Evolutionary conservation across 1,284 basidiomycete genomes (phyloP).

Genomic region (Neotropicomus parvogracilis): DNA sequence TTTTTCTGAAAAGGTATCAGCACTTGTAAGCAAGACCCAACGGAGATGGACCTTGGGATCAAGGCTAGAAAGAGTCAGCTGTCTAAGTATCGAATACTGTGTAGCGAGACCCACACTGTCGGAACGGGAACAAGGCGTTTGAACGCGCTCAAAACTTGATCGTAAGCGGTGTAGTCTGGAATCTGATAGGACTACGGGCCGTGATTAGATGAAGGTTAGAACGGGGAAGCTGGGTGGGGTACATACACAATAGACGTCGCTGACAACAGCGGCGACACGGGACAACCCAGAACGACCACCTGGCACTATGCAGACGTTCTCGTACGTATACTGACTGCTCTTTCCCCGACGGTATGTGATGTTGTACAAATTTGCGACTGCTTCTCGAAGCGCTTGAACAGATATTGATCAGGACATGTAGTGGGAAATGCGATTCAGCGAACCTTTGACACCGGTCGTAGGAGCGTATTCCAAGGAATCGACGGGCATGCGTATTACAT

Average conservation of each 20-base stretch:
- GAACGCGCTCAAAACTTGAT: conserved; percentile 85
- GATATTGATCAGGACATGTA: neutral
- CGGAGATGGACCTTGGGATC: conserved; percentile 49
- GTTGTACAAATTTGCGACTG: conserved; percentile 86
- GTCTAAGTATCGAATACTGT: neutral
- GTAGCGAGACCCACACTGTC: conserved; percentile 64
- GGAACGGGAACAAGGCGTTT: conserved; percentile 87
- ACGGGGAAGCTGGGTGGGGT: neutral
- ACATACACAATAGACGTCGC: conserved; percentile 74
- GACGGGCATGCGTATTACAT: conserved; percentile 56
- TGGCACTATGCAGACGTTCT: conserved; percentile 90
- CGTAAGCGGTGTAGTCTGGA: conserved; percentile 85
- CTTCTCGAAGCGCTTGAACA: conserved; percentile 52
- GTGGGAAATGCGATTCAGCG: conserved; percentile 17
- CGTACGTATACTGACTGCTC: conserved; percentile 79
- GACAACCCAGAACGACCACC: conserved; percentile 87
- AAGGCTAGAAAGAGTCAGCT: conserved; percentile 39
- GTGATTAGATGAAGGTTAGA: conserved; percentile 3
- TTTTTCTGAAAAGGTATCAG: conserved; percentile 39
- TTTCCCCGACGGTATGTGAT: conserved; percentile 80
- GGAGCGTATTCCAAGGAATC: conserved; percentile 92
- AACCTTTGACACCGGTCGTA: conserved; percentile 86
- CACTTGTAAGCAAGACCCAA: neutral
- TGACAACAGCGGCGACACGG: conserved; percentile 86
- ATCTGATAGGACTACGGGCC: conserved; percentile 72